These are phyloP conservation scores for Penicillium macrosclerotiorum DNA, from an alignment of 495 filamentous ascomycete species.

Conservation along the genomic window DNA sequence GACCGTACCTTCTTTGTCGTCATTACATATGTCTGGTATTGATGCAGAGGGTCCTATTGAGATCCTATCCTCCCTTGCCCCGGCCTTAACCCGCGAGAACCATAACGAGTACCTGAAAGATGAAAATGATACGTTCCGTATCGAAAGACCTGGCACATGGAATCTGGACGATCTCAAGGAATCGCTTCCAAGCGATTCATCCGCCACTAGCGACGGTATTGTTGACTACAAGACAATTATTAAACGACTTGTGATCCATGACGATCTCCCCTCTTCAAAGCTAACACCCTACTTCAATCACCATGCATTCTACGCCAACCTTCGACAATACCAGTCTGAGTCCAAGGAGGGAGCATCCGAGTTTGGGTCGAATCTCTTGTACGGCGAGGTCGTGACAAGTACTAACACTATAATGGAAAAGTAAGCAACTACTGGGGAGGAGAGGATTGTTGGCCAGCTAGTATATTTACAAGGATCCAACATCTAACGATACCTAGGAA, in stretches of 20 bases:
- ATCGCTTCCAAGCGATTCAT: conserved; percentile 39
- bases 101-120: conserved; percentile 75
- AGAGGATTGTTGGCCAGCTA: too few relatives aligned
- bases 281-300: conserved; percentile 91
- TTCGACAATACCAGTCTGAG: conserved; percentile 63
- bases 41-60: conserved; percentile 61
- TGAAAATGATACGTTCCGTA: conserved; percentile 80
- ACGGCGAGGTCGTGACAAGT: conserved; percentile 90
- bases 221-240: conserved; percentile 71
- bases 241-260: conserved; percentile 71
- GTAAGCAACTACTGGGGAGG: too few relatives aligned
- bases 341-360: conserved; percentile 50
- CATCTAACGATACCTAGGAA: conserved; percentile 57
- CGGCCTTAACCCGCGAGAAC: conserved; percentile 63
- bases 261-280: conserved; percentile 65
- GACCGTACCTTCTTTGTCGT: conserved; percentile 77
- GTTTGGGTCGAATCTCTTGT: conserved; percentile 79
- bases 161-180: conserved; percentile 55
- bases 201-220: conserved; percentile 51
- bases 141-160: conserved; percentile 65
- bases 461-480: too few relatives aligned
- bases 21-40: conserved; percentile 76
- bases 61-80: conserved; percentile 63
- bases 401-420: conserved; percentile 96
- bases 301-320: conserved; percentile 69